Evolutionary conservation across 2,329 filamentous ascomycete species (phyloP).

Genomic region (Aspergillus calidoustus): DNA sequence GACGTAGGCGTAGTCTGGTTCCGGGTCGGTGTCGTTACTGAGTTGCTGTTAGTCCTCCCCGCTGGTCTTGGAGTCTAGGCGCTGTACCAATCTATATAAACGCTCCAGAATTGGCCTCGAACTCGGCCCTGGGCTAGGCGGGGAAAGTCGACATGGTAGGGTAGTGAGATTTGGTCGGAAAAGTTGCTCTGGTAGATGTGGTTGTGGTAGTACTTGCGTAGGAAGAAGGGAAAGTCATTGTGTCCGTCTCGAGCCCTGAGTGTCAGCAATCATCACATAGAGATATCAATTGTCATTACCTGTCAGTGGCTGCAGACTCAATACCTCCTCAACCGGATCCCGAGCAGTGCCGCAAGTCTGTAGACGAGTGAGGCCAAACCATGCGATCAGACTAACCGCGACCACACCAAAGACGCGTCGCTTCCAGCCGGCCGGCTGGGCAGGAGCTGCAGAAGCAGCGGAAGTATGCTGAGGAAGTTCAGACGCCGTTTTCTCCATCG

Average conservation of each 20-base stretch:
- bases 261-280: neutral
- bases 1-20: slow-evolving; percentile 11
- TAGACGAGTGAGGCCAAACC: slow-evolving; percentile 5
- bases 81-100: slow-evolving; percentile 62
- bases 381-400: slow-evolving; percentile 6
- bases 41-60: neutral
- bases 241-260: slow-evolving; percentile 74
- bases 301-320: slow-evolving; percentile 16
- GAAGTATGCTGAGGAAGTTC: slow-evolving; percentile 3
- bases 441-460: neutral
- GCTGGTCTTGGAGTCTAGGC: neutral
- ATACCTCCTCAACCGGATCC: slow-evolving; percentile 14
- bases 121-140: slow-evolving; percentile 67
- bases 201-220: slow-evolving; percentile 72
- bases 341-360: neutral
- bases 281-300: neutral
- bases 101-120: slow-evolving; percentile 93
- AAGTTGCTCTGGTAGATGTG: slow-evolving; percentile 78
- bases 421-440: slow-evolving; percentile 7
- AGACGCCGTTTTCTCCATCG: slow-evolving; percentile 8
- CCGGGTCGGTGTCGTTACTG: slow-evolving; percentile 6
- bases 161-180: slow-evolving; percentile 51
- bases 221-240: slow-evolving; percentile 79
- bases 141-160: slow-evolving; percentile 77
- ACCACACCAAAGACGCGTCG: slow-evolving; percentile 7